Evolutionary conservation across 345 rosid genomes (phyloP).

Genomic region (Garcia nutans): DNA sequence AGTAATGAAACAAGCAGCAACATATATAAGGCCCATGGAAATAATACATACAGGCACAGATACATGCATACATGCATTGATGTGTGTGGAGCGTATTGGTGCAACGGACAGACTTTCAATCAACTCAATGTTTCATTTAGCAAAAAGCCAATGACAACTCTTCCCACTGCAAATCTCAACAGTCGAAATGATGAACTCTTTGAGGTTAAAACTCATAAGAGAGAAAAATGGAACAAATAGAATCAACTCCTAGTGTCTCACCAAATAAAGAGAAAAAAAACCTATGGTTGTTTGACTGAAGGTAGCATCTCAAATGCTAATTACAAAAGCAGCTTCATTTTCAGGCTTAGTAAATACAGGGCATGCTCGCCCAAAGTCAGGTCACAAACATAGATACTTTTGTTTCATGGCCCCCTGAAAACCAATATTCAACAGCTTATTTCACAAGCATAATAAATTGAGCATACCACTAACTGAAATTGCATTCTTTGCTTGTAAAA

Average conservation of each 20-base stretch:
- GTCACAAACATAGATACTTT: not conserved
- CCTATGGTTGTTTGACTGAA: not conserved
- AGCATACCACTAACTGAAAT: not conserved
- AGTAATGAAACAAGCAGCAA: slow-evolving; percentile 10
- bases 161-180: not conserved
- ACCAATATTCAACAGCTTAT: not conserved
- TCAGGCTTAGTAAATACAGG: not conserved
- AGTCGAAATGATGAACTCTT: not conserved
- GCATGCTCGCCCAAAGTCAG: not conserved
- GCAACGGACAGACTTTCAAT: not conserved
- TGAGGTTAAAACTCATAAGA: too few relatives aligned
- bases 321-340: not conserved
- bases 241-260: not conserved
- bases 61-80: not conserved
- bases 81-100: not conserved
- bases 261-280: not conserved
- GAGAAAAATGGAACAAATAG: not conserved
- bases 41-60: not conserved
- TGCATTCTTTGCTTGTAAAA: not conserved
- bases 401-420: not conserved
- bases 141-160: not conserved
- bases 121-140: not conserved
- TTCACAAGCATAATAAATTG: not conserved
- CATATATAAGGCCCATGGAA: slow-evolving; percentile 6
- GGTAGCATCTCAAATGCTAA: not conserved